Evolutionary conservation across 1,284 basidiomycete genomes (phyloP), one percentile per base, ranked within the genome.

Genomic region (Trametes pubescens): DNA sequence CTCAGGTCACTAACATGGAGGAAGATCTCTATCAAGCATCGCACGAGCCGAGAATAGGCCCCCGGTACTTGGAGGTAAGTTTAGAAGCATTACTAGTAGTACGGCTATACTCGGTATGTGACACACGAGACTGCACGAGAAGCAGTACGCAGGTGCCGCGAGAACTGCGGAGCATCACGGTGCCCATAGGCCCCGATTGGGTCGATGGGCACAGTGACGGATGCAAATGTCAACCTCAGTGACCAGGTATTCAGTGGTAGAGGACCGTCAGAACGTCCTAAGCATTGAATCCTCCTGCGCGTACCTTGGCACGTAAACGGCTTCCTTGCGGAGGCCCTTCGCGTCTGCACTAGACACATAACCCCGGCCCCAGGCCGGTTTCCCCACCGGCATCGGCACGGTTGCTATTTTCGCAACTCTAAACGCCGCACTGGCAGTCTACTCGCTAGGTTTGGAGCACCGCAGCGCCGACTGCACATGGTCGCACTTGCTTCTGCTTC

Each of bases 41-140:
- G 10, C 37, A 18, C 34, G 52, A 43, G 24, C 62, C 57, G 7
- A 54, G 47, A 52, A 51, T 67, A 26, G 66, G 66, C 26, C 54
- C 57, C 38, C 49, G 51, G 46, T 67, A 65, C 55, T 26, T 67
- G 54, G 60, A 64, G 60, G 66, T 65, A 57, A 57, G 65, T 59
- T 11, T 49, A 52, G 52, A 40, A 44, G 13, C 55, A 35, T 35
- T 43, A 47, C 16, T 22, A 22, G 2, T 21, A 8, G 22, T 29
- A 26, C 47, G 14, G 10, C 7, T 29, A 16, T 26, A 29, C 18
- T 16, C 43, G 18, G 43, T n/a, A 43, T 16, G 18, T n/a, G 40
- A 24, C 22, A 16, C 24, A 29, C 43, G 21, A n/a, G 5, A 22
- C 9, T 29, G 21, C 34, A 13, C 37, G 52, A 21, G 35, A 10